These are phyloP conservation scores for Colletotrichum nymphaeae DNA, from an alignment of 2,329 filamentous ascomycete genomes.

Conservation along the genomic window DNA sequence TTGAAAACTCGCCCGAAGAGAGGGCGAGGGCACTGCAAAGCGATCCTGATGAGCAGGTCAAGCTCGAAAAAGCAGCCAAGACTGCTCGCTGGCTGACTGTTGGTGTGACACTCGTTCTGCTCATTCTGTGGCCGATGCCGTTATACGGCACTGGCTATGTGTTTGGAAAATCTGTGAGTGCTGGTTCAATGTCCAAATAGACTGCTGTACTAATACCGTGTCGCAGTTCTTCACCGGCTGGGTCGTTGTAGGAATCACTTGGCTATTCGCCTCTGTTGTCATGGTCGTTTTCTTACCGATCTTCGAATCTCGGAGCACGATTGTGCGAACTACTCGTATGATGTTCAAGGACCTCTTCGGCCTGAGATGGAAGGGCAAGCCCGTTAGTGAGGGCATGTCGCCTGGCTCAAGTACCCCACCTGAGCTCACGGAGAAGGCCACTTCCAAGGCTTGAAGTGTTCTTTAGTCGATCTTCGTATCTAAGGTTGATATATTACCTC, in stretches of 20 bases:
- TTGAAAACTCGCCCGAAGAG: conserved; percentile 71
- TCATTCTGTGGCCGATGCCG: conserved; percentile 45
- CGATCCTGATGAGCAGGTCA: conserved; percentile 48
- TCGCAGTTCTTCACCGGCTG: conserved; percentile 78
- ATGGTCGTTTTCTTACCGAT: conserved; percentile 35
- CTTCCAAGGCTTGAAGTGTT: neutral
- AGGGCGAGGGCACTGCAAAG: conserved; percentile 29
- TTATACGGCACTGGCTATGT: conserved; percentile 44
- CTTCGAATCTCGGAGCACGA: conserved; percentile 33
- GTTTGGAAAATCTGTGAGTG: conserved; percentile 38
- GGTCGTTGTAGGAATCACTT: conserved; percentile 77
- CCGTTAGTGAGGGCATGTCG: conserved; percentile 10
- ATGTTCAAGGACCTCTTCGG: conserved; percentile 33
- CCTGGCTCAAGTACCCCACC: conserved; percentile 22
- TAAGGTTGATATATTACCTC: too few species aligned
- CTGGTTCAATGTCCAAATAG: neutral
- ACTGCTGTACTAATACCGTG: neutral
- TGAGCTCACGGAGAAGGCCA: conserved; percentile 16
- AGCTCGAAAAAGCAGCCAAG: conserved; percentile 59
- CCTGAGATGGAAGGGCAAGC: neutral
- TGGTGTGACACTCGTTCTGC: conserved; percentile 65
- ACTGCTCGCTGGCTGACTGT: conserved; percentile 63
- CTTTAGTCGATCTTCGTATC: neutral
- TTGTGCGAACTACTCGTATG: conserved; percentile 27
- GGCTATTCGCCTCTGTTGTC: conserved; percentile 65